These are phyloP conservation scores for Diaporthe sp. DNA, from an alignment of 2,329 filamentous ascomycete genomes.

Conservation along the genomic window DNA sequence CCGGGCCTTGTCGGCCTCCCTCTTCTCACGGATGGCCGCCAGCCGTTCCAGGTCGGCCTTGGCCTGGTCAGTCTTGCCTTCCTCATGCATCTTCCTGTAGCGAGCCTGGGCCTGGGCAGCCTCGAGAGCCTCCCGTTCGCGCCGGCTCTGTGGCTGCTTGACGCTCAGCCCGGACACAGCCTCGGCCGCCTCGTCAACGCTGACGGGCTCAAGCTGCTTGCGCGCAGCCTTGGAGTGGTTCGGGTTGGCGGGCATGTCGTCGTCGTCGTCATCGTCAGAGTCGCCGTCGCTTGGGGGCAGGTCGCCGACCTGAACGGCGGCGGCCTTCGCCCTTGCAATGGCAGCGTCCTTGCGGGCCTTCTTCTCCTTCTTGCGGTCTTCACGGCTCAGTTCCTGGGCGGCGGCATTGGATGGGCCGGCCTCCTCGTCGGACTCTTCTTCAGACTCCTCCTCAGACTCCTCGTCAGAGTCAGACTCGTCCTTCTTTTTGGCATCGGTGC, in stretches of 20 bases:
- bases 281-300: conserved; percentile 81
- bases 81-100: conserved; percentile 91
- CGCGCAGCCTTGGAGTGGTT: conserved; percentile 87
- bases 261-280: conserved; percentile 70
- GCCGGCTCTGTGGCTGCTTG: conserved; percentile 57
- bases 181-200: conserved; percentile 66
- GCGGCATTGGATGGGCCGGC: conserved; percentile 56
- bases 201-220: conserved; percentile 65
- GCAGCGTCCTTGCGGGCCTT: conserved; percentile 94
- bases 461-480: conserved; percentile 66
- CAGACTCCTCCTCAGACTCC: conserved; percentile 64
- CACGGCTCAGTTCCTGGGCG: conserved; percentile 75
- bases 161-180: conserved; percentile 69
- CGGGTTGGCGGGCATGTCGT: conserved; percentile 86
- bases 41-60: conserved; percentile 89
- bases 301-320: conserved; percentile 85
- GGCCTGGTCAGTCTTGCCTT: conserved; percentile 97
- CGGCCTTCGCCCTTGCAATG: conserved; percentile 80
- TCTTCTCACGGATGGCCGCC: conserved; percentile 85
- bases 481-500: conserved; percentile 65
- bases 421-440: conserved; percentile 58
- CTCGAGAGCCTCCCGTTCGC: conserved; percentile 82
- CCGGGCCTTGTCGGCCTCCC: conserved; percentile 85
- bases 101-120: conserved; percentile 90
- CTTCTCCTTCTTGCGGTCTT: conserved; percentile 88